Percentiles rank a stretch among this genome's conserved stretches.
phyloP scores from a whole-genome alignment of 129 eudicot species.

The Flaveria ramosissima region DNA sequence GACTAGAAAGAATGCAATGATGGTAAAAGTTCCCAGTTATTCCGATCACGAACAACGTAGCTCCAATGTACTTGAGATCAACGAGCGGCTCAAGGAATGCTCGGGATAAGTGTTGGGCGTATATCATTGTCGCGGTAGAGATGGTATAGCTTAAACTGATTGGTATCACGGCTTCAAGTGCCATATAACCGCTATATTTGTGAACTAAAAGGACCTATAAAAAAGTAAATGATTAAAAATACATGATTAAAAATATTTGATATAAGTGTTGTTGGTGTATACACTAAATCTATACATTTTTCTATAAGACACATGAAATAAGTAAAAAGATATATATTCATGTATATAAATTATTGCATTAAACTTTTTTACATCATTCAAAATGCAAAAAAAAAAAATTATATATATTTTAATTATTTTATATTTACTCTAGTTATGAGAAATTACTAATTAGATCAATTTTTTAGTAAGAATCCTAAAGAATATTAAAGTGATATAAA shows the following conservation, averaged over 20 bases:
- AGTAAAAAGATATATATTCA: neutral
- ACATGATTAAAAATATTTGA: neutral
- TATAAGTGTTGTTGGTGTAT: neutral
- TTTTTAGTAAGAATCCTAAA: too few relatives aligned
- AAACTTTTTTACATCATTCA: neutral
- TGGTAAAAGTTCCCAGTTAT: constrained; percentile 54
- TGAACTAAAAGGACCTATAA: constrained; percentile 56
- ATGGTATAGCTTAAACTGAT: constrained; percentile 41
- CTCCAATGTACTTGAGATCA: constrained; percentile 50
- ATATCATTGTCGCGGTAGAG: constrained; percentile 45
- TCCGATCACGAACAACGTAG: constrained; percentile 43
- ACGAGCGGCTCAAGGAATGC: constrained; percentile 35
- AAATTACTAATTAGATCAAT: neutral
- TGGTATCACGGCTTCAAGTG: constrained; percentile 31
- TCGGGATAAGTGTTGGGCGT: constrained; percentile 44
- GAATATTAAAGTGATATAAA: too few relatives aligned
- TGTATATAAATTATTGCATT: neutral
- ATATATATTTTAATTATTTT: neutral
- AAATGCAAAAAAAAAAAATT: neutral
- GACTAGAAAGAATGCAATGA: constrained; percentile 52
- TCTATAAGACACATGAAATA: neutral
- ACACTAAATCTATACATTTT: neutral
- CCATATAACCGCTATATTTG: constrained; percentile 51
- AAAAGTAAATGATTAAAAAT: too few relatives aligned
- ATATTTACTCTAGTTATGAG: neutral